Percentiles rank a stretch among this genome's conserved stretches.
phyloP scores from a whole-genome alignment of 192 early-diverging fungal species.

The Backusella westeae region DNA sequence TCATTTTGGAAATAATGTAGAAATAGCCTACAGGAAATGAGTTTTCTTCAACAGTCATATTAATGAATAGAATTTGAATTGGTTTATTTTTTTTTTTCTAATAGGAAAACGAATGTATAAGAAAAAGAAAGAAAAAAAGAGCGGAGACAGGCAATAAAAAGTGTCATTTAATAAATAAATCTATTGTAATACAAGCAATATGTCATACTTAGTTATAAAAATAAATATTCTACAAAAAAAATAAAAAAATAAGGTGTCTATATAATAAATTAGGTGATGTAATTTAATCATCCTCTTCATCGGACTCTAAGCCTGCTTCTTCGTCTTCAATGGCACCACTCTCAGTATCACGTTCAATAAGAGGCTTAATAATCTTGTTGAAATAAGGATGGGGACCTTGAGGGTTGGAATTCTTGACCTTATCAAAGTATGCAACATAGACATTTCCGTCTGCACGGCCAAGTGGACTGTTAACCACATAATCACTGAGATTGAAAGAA shows the following conservation, averaged over 20 bases:
- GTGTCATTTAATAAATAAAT: neutral
- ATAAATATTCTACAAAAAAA: neutral
- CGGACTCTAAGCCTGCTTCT: slow-evolving; percentile 52
- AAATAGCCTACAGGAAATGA: slow-evolving; percentile 19
- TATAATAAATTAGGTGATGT: neutral
- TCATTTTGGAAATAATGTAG: slow-evolving; percentile 21
- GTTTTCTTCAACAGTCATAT: slow-evolving; percentile 2
- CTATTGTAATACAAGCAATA: neutral
- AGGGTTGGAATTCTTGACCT: slow-evolving; percentile 76
- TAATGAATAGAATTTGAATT: neutral
- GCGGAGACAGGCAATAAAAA: neutral
- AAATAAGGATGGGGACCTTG: slow-evolving; percentile 72
- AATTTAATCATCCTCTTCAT: slow-evolving; percentile 52
- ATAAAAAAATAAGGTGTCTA: neutral
- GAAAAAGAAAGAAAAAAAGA: neutral
- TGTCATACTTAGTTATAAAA: neutral
- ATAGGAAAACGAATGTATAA: neutral
- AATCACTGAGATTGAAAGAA: slow-evolving; percentile 87
- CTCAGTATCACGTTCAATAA: slow-evolving; percentile 61
- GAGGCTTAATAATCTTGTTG: slow-evolving; percentile 70
- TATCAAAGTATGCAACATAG: slow-evolving; percentile 84
- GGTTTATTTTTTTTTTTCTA: neutral
- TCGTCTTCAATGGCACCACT: slow-evolving; percentile 44
- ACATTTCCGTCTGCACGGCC: slow-evolving; percentile 85
- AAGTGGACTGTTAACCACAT: slow-evolving; percentile 85